Base-by-base conservation (phyloP, 805 yeast genomes). In the Hanseniaspora mollemarum region DNA sequence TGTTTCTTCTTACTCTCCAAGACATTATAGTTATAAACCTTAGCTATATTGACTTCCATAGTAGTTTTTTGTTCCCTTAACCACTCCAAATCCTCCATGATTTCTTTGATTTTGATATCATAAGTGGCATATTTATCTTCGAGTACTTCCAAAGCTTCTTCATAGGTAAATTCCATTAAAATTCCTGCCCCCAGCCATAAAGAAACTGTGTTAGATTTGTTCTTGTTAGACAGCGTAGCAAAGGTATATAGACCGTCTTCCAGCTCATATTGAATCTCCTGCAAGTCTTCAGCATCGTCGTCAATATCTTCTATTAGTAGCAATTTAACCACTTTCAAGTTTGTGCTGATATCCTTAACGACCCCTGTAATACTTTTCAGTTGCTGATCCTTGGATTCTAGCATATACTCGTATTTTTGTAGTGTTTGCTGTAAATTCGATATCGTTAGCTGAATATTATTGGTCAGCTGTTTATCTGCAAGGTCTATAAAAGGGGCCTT, bases 181-280 rank as follows among this genome's bases (percentile, higher is more conserved):
- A 90, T 88, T 58, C 87, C 95, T 0, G 98, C 98, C 10, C 98
- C 98, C n/a, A 92, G 73, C 98, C 98, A 92, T 43, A 92, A 71
- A 56, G 79, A 79, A 1, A 92, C 97, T 26, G 74, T 75, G 42
- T 58, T 43, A 25, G 52, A 55, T 2, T 52, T 50, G 32, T 79
- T 72, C 5, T 77, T 70, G 24, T 78, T 74, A 36, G 77, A 77
- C 29, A 92, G 71, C 33, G 71, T 72, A 0, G 98, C 98, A 53
- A 78, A 78, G 7, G 96, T 83, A 63, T 78, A 90, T 37, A 92
- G 72, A 0, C 98, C 90, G 61, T 92, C 97, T 65, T 92, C 90
- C 60, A 92, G 74, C 65, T 88, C 96, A 62, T 85, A 92, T 62
- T 83, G 83, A n/a, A 87, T 78, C 48, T 77, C 80, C 32, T 84